Evolutionary conservation across 495 filamentous ascomycete genomes (phyloP).

Genomic region (Aspergillus coremiiformis): DNA sequence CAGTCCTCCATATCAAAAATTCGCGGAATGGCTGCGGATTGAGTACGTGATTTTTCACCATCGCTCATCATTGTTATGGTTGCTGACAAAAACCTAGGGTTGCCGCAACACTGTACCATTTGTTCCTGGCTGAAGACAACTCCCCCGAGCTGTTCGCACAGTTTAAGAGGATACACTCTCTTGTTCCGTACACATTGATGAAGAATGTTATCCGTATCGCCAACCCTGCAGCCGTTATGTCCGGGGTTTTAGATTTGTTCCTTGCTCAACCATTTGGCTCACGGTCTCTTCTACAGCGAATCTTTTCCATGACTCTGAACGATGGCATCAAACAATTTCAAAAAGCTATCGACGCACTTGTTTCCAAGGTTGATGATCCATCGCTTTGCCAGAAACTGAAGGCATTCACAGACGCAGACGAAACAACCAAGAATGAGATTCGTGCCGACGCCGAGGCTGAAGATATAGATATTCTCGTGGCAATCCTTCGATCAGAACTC

Average conservation of each 20-base stretch:
- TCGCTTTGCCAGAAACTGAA: slow-evolving; percentile 78
- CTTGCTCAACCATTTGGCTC: slow-evolving; percentile 90
- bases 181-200: slow-evolving; percentile 84
- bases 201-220: slow-evolving; percentile 96
- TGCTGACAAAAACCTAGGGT: slow-evolving; percentile 43
- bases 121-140: slow-evolving; percentile 97
- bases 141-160: slow-evolving; percentile 93
- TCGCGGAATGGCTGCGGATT: slow-evolving; percentile 96
- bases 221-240: slow-evolving; percentile 95
- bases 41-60: slow-evolving; percentile 44
- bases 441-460: slow-evolving; percentile 63
- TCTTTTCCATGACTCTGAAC: slow-evolving; percentile 83
- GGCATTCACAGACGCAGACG: slow-evolving; percentile 64
- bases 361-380: slow-evolving; percentile 64
- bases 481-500: slow-evolving; percentile 67
- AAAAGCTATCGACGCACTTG: slow-evolving; percentile 71
- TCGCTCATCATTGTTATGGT: background rate
- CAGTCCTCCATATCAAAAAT: slow-evolving; percentile 92
- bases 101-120: slow-evolving; percentile 91
- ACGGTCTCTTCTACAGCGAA: slow-evolving; percentile 82
- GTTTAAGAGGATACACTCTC: slow-evolving; percentile 82
- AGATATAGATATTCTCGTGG: slow-evolving; percentile 73
- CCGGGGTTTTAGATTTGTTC: slow-evolving; percentile 84
- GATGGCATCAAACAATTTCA: slow-evolving; percentile 84
- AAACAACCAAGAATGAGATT: slow-evolving; percentile 64